A percentile compares a stretch with the other conserved stretches of the same genome.
phyloP scores from a whole-genome alignment of 202 grass and related monocot species.

The Dendrocalamus latiflorus region DNA sequence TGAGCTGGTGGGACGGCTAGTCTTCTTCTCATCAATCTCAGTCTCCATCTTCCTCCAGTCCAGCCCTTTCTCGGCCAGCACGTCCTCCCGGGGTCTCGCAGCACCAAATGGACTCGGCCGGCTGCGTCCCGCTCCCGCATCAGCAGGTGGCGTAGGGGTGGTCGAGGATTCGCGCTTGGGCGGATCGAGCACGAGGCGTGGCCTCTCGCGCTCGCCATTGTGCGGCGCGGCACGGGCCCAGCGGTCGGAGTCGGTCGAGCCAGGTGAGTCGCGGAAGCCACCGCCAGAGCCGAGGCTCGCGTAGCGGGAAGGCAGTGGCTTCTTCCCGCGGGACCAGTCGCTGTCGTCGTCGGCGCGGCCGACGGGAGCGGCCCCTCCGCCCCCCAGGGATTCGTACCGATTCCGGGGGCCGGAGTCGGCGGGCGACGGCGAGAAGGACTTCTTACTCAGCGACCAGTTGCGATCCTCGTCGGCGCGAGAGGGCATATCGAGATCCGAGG shows the following conservation, averaged over 20 bases:
- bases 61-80: conserved; percentile 68
- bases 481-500: conserved; percentile 54
- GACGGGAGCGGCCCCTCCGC: background rate
- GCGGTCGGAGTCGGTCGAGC: conserved; percentile 45
- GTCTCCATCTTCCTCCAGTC: conserved; percentile 77
- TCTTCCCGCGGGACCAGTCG: conserved; percentile 72
- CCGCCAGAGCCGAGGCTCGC: conserved; percentile 38
- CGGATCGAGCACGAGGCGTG: conserved; percentile 59
- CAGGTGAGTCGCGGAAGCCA: conserved; percentile 46
- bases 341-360: conserved; percentile 56
- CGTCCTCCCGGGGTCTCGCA: conserved; percentile 59
- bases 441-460: conserved; percentile 68
- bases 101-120: conserved; percentile 64
- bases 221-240: conserved; percentile 37
- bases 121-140: conserved; percentile 12
- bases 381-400: conserved; percentile 35
- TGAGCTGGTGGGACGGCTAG: conserved; percentile 66
- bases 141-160: background rate
- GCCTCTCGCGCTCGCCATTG: conserved; percentile 50
- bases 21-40: conserved; percentile 59
- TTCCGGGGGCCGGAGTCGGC: conserved; percentile 20
- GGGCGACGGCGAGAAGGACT: conserved; percentile 29
- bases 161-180: conserved; percentile 46
- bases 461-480: conserved; percentile 67
- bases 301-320: conserved; percentile 40